Base-by-base conservation (phyloP, 2,329 filamentous ascomycete genomes). In the Nothopassalora personata region DNA sequence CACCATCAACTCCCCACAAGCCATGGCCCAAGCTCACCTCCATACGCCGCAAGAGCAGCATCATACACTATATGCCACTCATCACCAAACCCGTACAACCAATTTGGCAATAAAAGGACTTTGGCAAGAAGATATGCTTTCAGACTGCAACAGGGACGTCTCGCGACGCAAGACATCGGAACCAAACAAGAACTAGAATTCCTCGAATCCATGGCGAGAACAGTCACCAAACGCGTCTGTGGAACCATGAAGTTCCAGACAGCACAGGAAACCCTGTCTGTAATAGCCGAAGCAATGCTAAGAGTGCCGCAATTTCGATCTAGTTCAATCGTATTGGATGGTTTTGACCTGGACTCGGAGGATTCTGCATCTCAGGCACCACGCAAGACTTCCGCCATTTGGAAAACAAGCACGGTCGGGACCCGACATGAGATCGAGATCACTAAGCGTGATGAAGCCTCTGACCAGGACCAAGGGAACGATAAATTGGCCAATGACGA, bases 261-360 rank as follows among this genome's bases (percentile, higher is more conserved):
- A 10, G 13, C 4, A 1, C 27, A 58, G 1, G 56, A 34, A 2
- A 18, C 30, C n/a, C 8, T 43, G 13, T 23, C 39, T 13, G 23
- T 50, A 1, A 23, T 58, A 27, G 56, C 50, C 10, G 56, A 58
- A 28, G 43, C 56, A 4, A 31, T 58, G n/a, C 30, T 58, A 9
- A 49, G 50, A 11, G 56, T 58, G 11, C 13, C 53, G 36, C 15
- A 58, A 27, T 49, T 53, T n/a, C 49, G 56, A 18, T 36, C 49
- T 5, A 36, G 5, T n/a, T 10, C 23, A 31, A 3, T 51, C 6
- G 27, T 48, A 11, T 27, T 55, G 28, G 8, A 43, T 15, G 3
- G n/a, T n/a, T 8, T 43, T 7, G 1, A 13, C 4, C 39, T 43
- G 39, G 4, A n/a, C 15, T n/a, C 46, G 10, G 5, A 8, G 6